A percentile compares a stretch with the other conserved stretches of the same genome.
Evolutionary conservation across 108 stramenopile species (phyloP).

Genomic region (Cylindrotheca fusiformis): DNA sequence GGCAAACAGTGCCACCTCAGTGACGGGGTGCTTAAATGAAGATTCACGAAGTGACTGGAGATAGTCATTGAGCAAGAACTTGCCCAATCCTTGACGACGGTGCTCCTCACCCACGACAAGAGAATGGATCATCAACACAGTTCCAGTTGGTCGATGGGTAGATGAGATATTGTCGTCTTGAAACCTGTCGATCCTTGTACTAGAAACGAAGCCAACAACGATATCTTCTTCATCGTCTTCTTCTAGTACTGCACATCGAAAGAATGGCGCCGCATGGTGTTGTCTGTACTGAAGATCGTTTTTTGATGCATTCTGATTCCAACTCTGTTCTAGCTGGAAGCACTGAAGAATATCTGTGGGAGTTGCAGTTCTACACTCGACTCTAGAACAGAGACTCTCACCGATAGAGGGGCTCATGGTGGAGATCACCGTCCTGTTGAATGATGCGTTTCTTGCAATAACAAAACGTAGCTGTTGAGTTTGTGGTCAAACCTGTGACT

Average conservation of each 20-base stretch:
- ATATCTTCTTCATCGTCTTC: slow-evolving; percentile 46
- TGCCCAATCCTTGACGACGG: slow-evolving; percentile 55
- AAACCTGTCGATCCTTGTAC: slow-evolving; percentile 49
- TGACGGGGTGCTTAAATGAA: slow-evolving; percentile 39
- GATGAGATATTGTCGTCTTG: slow-evolving; percentile 45
- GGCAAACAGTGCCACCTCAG: slow-evolving; percentile 60
- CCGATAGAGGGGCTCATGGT: too few species aligned
- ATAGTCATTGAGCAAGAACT: slow-evolving; percentile 67
- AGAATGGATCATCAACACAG: slow-evolving; percentile 84
- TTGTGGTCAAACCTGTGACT: too few species aligned
- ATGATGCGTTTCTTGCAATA: too few species aligned
- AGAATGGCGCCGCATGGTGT: slow-evolving; percentile 81
- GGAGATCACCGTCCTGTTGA: too few species aligned
- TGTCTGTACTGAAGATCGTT: slow-evolving; percentile 81
- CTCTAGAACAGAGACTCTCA: slow-evolving; percentile 15
- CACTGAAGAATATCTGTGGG: slow-evolving; percentile 76
- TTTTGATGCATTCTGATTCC: slow-evolving; percentile 55
- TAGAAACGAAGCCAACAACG: slow-evolving; percentile 81
- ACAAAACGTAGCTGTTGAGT: too few species aligned
- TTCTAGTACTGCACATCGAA: slow-evolving; percentile 66
- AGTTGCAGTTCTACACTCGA: slow-evolving; percentile 51
- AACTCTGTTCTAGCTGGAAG: slow-evolving; percentile 46
- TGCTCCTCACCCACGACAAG: slow-evolving; percentile 70
- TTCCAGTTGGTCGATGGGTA: slow-evolving; percentile 56
- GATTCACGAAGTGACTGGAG: slow-evolving; percentile 30